These are phyloP conservation scores for Parafenestella ontariensis DNA, from an alignment of 2,329 filamentous ascomycete genomes.

Conservation along the genomic window DNA sequence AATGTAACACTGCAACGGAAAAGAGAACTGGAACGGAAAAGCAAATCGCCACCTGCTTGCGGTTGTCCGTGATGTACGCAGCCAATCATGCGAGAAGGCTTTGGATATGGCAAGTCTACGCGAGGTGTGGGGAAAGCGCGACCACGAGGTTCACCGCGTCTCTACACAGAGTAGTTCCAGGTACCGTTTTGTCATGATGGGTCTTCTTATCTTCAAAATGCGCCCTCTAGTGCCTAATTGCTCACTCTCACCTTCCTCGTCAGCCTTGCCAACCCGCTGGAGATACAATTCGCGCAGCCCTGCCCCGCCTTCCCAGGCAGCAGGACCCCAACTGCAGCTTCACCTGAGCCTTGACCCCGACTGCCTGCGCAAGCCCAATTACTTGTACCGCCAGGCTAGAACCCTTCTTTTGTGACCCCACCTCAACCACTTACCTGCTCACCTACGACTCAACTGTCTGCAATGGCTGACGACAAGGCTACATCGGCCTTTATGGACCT, in stretches of 20 bases:
- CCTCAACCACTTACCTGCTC: neutral
- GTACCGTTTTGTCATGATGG: constrained; percentile 1
- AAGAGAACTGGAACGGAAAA: neutral
- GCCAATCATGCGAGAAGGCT: constrained; percentile 1
- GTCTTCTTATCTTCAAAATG: neutral
- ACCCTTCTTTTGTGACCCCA: neutral
- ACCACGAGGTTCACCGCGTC: neutral
- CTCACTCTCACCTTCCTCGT: neutral
- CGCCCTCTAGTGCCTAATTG: neutral
- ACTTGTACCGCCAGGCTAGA: neutral
- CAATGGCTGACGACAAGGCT: constrained; percentile 12
- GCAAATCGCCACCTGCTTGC: neutral
- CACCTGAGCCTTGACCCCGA: neutral
- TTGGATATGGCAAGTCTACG: constrained; percentile 3
- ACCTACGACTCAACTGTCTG: neutral
- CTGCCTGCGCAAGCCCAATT: neutral
- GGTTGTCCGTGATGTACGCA: neutral
- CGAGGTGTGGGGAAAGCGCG: constrained; percentile 6
- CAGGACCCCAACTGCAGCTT: constrained; percentile 13
- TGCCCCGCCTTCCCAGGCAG: constrained; percentile 25
- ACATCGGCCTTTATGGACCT: constrained; percentile 25
- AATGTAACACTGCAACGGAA: neutral
- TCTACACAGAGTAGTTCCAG: neutral
- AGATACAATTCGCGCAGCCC: constrained; percentile 10
- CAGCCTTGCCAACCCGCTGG: constrained; percentile 4